Evolutionary conservation across 2,329 filamentous ascomycete species (phyloP), one percentile per base, ranked within the genome.

Genomic region (Hypoxylon sp.): DNA sequence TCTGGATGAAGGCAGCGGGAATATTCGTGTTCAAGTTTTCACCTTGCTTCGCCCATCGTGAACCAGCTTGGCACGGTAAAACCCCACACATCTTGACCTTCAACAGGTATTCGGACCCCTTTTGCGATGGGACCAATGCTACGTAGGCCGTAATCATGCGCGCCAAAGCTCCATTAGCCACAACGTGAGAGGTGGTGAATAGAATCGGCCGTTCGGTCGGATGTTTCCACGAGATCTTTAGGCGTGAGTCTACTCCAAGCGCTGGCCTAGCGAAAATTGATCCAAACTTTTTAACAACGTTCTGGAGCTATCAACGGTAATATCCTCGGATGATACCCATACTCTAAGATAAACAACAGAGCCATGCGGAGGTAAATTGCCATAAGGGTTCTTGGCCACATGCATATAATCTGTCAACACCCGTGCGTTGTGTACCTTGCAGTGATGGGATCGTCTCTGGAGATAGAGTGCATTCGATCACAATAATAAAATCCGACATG

Each of bases 151-250:
- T 26, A 31, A 44, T 42, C 9, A 44, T 45, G n/a, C 37, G 17
- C 31, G 36, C 45, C 27, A 34, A 30, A 19, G 11, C 20, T 30
- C 32, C 42, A 43, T 35, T 19, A 25, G 31, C 41, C 12, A 42
- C 21, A 31, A 55, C 48, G 19, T 45, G 46, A 63, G 42, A 60
- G 59, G 60, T 59, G 54, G 55, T 58, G 38, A 60, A 63, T 38
- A 27, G 34, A n/a, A 31, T 62, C 57, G 60, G 59, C 43, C 43
- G 38, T 36, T 65, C 63, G 63, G 63, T 41, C 27, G 9, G 60
- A 64, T 62, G 53, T 57, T 64, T 13, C 9, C 21, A 46, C 49
- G 49, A 57, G 31, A 25, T 45, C 26, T 17, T 20, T 4, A 45
- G 51, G 36, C 43, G 42, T 43, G 40, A 20, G 26, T 27, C 41